phyloP scores from a whole-genome alignment of 805 yeast species.

The Candida nemodendra region DNA sequence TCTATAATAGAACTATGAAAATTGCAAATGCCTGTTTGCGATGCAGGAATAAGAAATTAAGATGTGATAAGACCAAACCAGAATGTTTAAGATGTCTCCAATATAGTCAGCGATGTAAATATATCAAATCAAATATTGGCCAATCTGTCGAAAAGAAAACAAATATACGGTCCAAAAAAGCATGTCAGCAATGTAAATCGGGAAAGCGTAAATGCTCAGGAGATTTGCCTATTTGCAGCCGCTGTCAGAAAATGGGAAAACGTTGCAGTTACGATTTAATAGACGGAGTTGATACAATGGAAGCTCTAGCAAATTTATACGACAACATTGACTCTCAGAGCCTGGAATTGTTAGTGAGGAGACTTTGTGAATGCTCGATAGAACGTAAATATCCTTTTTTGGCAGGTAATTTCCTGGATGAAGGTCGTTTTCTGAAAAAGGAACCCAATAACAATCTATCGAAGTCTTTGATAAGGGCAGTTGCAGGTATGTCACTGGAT shows the following conservation, averaged over 20 bases:
- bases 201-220: background rate
- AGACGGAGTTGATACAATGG: background rate
- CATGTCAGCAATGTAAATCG: background rate
- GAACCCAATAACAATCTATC: no score
- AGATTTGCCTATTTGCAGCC: background rate
- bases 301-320: background rate
- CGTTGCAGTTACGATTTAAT: background rate
- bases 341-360: no score
- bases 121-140: no score
- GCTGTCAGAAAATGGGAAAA: background rate
- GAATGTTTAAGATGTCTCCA: background rate
- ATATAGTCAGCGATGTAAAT: background rate
- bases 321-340: background rate
- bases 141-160: background rate
- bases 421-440: no score
- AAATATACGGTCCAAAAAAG: background rate
- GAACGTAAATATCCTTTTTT: background rate
- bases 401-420: background rate
- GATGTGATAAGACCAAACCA: background rate
- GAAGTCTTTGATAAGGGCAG: background rate
- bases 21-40: background rate
- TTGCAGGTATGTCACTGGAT: background rate
- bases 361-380: background rate
- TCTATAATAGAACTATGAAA: no score
- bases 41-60: background rate